phyloP scores from a whole-genome alignment of 2,329 filamentous ascomycete species.

The Neofusicoccum cordaticola region DNA sequence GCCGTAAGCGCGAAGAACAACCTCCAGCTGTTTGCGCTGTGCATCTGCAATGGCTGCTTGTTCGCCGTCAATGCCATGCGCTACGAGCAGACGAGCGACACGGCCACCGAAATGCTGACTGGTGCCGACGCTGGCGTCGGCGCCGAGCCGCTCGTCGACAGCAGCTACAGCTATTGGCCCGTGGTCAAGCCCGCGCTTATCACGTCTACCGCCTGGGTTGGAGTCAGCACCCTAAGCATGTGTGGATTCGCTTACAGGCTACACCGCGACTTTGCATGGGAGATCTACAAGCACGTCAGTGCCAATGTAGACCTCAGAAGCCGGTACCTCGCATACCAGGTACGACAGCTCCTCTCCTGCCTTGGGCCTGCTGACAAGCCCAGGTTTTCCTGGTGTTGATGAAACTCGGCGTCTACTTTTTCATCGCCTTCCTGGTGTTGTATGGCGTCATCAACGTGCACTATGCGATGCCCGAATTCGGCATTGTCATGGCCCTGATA shows the following conservation, averaged over 20 bases:
- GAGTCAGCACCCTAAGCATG: constrained; percentile 14
- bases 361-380: background rate
- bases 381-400: constrained; percentile 25
- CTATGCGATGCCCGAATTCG: constrained; percentile 24
- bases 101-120: background rate
- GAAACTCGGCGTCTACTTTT: constrained; percentile 23
- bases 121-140: background rate
- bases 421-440: constrained; percentile 24
- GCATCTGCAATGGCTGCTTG: constrained; percentile 23
- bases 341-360: background rate
- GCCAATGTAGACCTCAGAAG: constrained; percentile 18
- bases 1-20: constrained; percentile 24
- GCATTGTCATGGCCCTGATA: constrained; percentile 25
- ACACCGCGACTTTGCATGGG: constrained; percentile 23
- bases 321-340: constrained; percentile 22
- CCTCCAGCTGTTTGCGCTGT: constrained; percentile 24
- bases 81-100: constrained; percentile 5
- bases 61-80: constrained; percentile 23
- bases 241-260: constrained; percentile 18
- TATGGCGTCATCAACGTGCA: constrained; percentile 26
- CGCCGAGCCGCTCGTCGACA: constrained; percentile 21
- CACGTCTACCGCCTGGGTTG: constrained; percentile 6
- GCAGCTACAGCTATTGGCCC: constrained; percentile 17
- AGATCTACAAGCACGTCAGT: constrained; percentile 23
- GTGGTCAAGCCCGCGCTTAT: constrained; percentile 13